A percentile compares a stretch with the other conserved stretches of the same genome.
phyloP scores from a whole-genome alignment of 164 flowering plant species.

The Akebia trifoliata region DNA sequence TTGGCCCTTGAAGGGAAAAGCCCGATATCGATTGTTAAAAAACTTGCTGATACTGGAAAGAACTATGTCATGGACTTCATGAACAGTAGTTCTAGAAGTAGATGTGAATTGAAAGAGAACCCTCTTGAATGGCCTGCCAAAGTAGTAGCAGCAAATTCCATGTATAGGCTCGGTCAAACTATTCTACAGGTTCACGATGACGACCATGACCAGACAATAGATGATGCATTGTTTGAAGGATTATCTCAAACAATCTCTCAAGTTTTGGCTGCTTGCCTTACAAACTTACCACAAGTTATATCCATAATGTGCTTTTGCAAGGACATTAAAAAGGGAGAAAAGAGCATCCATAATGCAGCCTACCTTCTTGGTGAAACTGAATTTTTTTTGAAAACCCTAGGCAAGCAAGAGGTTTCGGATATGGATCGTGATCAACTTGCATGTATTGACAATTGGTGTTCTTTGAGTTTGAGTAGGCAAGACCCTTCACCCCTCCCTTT shows the following conservation, averaged over 20 bases:
- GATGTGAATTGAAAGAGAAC: neutral
- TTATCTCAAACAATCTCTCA: slow-evolving; percentile 35
- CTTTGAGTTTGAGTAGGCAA: slow-evolving; percentile 17
- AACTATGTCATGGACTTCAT: slow-evolving; percentile 23
- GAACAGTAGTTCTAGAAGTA: slow-evolving; percentile 2
- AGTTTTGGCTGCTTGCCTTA: slow-evolving; percentile 50
- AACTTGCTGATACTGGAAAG: slow-evolving; percentile 32
- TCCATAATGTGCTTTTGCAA: slow-evolving; percentile 28
- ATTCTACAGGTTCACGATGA: slow-evolving; percentile 22
- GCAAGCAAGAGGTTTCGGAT: slow-evolving; percentile 17
- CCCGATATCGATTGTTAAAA: slow-evolving; percentile 33
- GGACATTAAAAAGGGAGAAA: slow-evolving; percentile 35
- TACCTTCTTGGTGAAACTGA: slow-evolving; percentile 42
- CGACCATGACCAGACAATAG: slow-evolving; percentile 9
- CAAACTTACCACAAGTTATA: slow-evolving; percentile 37
- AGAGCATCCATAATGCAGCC: slow-evolving; percentile 30
- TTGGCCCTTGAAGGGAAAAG: slow-evolving; percentile 24
- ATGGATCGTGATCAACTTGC: slow-evolving; percentile 23
- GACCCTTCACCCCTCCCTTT: neutral
- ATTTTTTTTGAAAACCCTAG: slow-evolving; percentile 34
- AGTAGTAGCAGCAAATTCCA: slow-evolving; percentile 53
- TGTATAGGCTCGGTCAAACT: slow-evolving; percentile 50
- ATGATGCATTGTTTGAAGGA: slow-evolving; percentile 26
- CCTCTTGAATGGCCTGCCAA: neutral
- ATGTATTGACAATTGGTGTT: slow-evolving; percentile 43